Evolutionary conservation across 305 asterid genomes (phyloP), one percentile per base, ranked within the genome.

Genomic region (Andrographis paniculata): DNA sequence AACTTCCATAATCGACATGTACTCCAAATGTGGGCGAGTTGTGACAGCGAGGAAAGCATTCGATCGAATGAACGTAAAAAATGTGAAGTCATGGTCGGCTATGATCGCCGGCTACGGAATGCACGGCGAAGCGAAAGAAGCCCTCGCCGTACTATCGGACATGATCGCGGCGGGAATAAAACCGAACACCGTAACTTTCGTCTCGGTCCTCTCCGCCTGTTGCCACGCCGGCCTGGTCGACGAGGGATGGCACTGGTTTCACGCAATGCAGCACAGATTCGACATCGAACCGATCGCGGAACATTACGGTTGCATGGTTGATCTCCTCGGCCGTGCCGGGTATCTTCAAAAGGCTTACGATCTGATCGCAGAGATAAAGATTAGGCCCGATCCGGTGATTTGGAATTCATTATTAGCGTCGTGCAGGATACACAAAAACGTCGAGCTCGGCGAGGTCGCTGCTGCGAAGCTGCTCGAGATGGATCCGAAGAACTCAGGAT

Each of bases 171-270:
- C 60, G 28, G 88, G 92, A 15, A 57, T 69, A 19, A 67, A 71
- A 58, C 97, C 97, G 45, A 87, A 80, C 66, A 65, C 73, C 52
- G 73, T 87, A 31, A 84, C 72, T 52, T 78, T 87, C 43, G 72
- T 84, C 52, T 75, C 95, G 14, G 87, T 87, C 52, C 77, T 84
- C 52, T 79, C 95, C 27, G 94, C 97, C 56, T 87, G 95, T 73
- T 75, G 94, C 69, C 95, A 84, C 60, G 97, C 94, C 38, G 94
- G 95, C 31, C 62, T 84, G 24, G 76, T 81, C 15, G 86, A 84
- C 39, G 92, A 87, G 68, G 97, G 95, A 44, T 84, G 97, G 95
- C 78, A 76, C 65, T 87, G 95, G 95, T 84, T 87, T 61, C 69
- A 70, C 17, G 61, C 82, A 33, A 87, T 87, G 97, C 79, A 84